Evolutionary conservation across 2,329 filamentous ascomycete species (phyloP), one percentile per base, ranked within the genome.

Genomic region (Aureobasidium uvarum): DNA sequence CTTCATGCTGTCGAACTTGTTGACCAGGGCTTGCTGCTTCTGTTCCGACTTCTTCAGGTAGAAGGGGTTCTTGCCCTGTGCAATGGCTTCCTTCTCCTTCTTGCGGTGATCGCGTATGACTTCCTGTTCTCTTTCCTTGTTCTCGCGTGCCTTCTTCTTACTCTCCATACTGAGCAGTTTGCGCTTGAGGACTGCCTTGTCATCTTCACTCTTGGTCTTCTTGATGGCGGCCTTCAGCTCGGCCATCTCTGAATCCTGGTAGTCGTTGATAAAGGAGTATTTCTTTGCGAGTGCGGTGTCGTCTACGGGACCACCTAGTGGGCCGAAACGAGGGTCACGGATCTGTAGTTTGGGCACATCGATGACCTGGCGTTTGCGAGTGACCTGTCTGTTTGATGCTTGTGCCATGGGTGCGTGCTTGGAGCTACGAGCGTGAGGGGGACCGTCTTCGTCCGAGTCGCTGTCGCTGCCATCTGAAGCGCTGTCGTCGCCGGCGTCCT

Each of bases 361-460:
- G 62, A 96, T 81, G 20, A 95, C 88, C 65, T 88, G 87, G 60
- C 94, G 90, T 72, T 85, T 88, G 65, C 95, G 89, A 1, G 89
- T 88, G 28, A 99, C 95, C 59, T 90, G 89, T 56, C 86, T 86
- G 78, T 94, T 96, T 75, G 89, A 92, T 1, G 92, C 88, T 74
- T 92, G 85, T 66, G 95, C 88, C 50, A 87, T 86, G 0, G 95
- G 95, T 0, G 95, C 95, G 78, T 98, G 92, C 78, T 99, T 99
- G 75, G 86, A 93, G 14, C 86, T 78, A 28, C 89, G 83, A 28
- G 76, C 77, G 62, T 75, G 76, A 16, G 74, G 74, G 50, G 70
- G 68, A 67, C 75, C 72, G 72, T 79, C 72, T 18, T 72, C 58
- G 45, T 62, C 58, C 48, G 69, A 70, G 16, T 69, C 66, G 54